Conservation (phyloP, 208 protist genomes). For the Crithidia bombi region DNA sequence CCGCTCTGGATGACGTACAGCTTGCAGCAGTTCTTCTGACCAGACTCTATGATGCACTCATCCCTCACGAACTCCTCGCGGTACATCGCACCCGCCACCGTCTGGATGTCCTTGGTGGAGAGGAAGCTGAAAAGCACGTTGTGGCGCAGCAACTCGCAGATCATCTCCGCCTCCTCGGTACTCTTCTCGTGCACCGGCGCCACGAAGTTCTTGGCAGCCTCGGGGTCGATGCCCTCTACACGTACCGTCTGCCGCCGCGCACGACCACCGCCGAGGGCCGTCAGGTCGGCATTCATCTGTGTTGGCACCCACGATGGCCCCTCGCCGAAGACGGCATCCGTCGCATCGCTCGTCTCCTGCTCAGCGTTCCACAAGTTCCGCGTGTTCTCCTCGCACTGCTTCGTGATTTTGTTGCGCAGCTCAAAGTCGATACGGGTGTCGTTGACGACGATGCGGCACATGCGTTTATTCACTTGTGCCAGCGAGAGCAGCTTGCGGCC, state of each 20-base stretch:
- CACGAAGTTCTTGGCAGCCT: slow-evolving; percentile 83
- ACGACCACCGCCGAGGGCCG: slow-evolving; percentile 68
- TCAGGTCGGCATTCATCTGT: slow-evolving; percentile 66
- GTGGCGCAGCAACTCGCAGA: slow-evolving; percentile 75
- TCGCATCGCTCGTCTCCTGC: slow-evolving; percentile 24
- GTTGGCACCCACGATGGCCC: slow-evolving; percentile 67
- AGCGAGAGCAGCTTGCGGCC: slow-evolving; percentile 87
- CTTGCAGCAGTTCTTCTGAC: slow-evolving; percentile 75
- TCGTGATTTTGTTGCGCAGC: slow-evolving; percentile 73
- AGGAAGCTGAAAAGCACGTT: slow-evolving; percentile 92
- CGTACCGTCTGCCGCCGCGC: slow-evolving; percentile 83
- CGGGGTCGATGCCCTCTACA: slow-evolving; percentile 79
- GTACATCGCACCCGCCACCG: slow-evolving; percentile 84
- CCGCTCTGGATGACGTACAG: slow-evolving; percentile 90
- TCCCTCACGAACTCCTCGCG: slow-evolving; percentile 71
- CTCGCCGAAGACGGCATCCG: slow-evolving; percentile 70
- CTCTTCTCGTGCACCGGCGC: slow-evolving; percentile 80
- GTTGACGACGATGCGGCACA: slow-evolving; percentile 78
- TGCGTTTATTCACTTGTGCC: slow-evolving; percentile 74
- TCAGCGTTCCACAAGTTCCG: slow-evolving; percentile 65
- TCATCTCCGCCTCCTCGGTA: slow-evolving; percentile 74
- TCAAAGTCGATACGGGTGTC: slow-evolving; percentile 90
- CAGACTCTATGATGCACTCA: slow-evolving; percentile 79
- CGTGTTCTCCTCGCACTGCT: slow-evolving; percentile 90
- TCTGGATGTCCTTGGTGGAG: slow-evolving; percentile 63